Evolutionary conservation across 1,284 basidiomycete species (phyloP).

Genomic region (Cerrena zonata): DNA sequence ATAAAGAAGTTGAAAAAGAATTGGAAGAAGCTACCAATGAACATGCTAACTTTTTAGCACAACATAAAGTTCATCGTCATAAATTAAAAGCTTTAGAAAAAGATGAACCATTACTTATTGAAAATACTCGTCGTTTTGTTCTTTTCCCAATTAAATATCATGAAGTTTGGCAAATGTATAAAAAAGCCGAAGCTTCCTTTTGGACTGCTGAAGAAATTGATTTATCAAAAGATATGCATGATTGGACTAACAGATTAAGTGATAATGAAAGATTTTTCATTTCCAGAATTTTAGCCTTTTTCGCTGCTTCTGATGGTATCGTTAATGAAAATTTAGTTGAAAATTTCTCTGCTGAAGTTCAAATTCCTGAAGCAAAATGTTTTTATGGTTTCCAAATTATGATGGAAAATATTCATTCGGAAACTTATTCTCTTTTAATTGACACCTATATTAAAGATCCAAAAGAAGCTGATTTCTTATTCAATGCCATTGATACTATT

Average conservation of each 20-base stretch:
- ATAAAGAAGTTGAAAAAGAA: too few species aligned
- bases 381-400: constrained; percentile 83
- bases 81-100: too few species aligned
- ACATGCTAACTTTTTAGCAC: too few species aligned
- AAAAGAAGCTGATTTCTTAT: constrained; percentile 58
- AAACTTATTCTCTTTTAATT: constrained; percentile 77
- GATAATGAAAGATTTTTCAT: constrained; percentile 74
- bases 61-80: too few species aligned
- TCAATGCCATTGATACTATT: constrained; percentile 71
- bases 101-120: constrained; percentile 52
- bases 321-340: constrained; percentile 79
- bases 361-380: constrained; percentile 71
- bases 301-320: constrained; percentile 73
- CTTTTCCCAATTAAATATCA: constrained; percentile 70
- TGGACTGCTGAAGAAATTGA: constrained; percentile 82
- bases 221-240: constrained; percentile 65
- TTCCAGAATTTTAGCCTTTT: constrained; percentile 73
- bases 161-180: constrained; percentile 72
- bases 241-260: constrained; percentile 71
- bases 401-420: constrained; percentile 76
- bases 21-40: too few species aligned
- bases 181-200: too few species aligned
- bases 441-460: constrained; percentile 77
- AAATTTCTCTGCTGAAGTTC: constrained; percentile 70
- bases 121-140: constrained; percentile 51